These are phyloP conservation scores for Sporobolus alterniflorus DNA, from an alignment of 202 grass and related monocot species.

Conservation along the genomic window DNA sequence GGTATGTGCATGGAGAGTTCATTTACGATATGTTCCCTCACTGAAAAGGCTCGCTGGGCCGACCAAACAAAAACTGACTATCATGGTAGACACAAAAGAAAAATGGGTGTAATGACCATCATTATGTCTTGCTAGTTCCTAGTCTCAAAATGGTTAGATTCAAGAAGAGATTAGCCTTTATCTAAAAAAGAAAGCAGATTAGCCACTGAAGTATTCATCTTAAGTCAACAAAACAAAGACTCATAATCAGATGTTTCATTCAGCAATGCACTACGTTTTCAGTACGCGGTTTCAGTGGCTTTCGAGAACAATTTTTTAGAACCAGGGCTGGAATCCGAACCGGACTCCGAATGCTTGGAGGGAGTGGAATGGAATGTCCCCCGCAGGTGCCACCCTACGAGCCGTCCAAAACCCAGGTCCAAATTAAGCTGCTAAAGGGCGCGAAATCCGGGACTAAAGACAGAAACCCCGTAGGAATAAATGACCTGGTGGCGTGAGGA, in stretches of 20 bases:
- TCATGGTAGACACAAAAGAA: too few relatives aligned
- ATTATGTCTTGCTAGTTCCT: constrained; percentile 24
- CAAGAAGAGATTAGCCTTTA: too few relatives aligned
- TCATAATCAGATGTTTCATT: constrained; percentile 15
- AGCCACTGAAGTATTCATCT: neutral
- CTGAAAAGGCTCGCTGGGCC: constrained; percentile 28
- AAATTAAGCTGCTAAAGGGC: constrained; percentile 37
- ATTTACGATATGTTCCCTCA: too few relatives aligned
- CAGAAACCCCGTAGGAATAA: constrained; percentile 52
- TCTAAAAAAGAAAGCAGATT: too few relatives aligned
- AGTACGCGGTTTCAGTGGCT: constrained; percentile 30
- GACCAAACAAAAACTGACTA: constrained; percentile 34
- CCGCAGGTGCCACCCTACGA: constrained; percentile 52
- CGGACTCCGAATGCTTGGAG: constrained; percentile 17
- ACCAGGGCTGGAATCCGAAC: constrained; percentile 28
- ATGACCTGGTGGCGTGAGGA: neutral
- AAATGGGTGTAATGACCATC: neutral
- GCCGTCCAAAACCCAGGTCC: constrained; percentile 40
- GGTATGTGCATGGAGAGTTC: too few relatives aligned
- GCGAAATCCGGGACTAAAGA: constrained; percentile 22
- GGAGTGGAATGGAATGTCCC: constrained; percentile 45
- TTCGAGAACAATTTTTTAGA: neutral
- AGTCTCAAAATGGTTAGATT: constrained; percentile 1
- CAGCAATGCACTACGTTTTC: constrained; percentile 3
- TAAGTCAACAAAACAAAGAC: constrained; percentile 28